phyloP scores from a whole-genome alignment of 2,329 filamentous ascomycete genomes.

The Penicillium polonicum region DNA sequence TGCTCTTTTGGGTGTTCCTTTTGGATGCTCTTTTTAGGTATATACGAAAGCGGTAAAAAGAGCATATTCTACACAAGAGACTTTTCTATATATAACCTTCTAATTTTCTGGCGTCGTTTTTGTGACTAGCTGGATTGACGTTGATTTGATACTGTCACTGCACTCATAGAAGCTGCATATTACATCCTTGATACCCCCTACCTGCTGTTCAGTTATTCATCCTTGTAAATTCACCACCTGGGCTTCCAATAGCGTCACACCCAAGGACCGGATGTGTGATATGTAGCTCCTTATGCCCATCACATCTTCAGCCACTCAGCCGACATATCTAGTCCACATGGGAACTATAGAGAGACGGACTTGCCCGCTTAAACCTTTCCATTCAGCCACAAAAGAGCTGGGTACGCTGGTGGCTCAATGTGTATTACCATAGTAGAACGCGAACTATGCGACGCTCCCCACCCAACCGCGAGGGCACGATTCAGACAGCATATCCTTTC shows the following conservation, averaged over 20 bases:
- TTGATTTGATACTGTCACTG: neutral
- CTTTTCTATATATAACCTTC: too few species aligned
- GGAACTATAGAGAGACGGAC: too few species aligned
- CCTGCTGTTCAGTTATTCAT: neutral
- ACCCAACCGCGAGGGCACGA: neutral
- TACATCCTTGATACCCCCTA: neutral
- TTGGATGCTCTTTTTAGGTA: too few species aligned
- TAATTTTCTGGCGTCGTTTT: neutral
- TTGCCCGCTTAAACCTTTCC: neutral
- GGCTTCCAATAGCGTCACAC: neutral
- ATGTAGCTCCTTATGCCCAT: neutral
- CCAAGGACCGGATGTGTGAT: neutral
- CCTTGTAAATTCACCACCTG: neutral
- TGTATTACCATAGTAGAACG: neutral
- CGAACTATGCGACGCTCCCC: neutral
- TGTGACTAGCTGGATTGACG: neutral
- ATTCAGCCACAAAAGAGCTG: neutral
- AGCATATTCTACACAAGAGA: too few species aligned
- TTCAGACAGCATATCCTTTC: neutral
- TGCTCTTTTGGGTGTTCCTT: too few species aligned
- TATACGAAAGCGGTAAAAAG: too few species aligned
- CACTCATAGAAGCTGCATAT: neutral
- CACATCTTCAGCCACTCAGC: neutral
- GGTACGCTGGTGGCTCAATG: neutral
- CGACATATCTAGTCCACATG: neutral